A percentile compares a stretch with the other conserved stretches of the same genome.
Evolutionary conservation across 345 rosid species (phyloP).

Genomic region (Brassica napus): DNA sequence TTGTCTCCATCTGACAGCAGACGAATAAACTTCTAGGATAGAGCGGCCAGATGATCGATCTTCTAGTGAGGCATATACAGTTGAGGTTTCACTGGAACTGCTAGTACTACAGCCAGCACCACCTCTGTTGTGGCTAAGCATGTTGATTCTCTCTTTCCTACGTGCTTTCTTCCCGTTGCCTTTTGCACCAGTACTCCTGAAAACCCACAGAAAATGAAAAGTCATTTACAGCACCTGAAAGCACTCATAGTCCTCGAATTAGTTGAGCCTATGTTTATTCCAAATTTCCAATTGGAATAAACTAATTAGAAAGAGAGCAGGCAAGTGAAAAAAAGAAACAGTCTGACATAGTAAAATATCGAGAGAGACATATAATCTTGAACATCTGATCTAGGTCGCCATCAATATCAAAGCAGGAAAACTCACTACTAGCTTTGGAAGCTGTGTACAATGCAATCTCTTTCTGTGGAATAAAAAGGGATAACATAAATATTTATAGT

Average conservation of each 20-base stretch:
- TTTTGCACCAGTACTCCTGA: constrained; percentile 98
- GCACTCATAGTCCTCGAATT: background rate
- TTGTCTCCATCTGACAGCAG: constrained; percentile 97
- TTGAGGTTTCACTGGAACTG: constrained; percentile 64
- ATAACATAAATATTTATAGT: constrained; percentile 10
- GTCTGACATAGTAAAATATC: background rate
- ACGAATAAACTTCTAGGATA: constrained; percentile 66
- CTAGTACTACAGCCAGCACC: constrained; percentile 96
- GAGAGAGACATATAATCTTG: constrained; percentile 59
- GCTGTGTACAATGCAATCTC: constrained; percentile 96
- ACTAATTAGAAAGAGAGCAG: constrained; percentile 11
- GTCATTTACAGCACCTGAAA: background rate
- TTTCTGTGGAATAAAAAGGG: constrained; percentile 61
- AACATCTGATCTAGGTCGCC: constrained; percentile 89
- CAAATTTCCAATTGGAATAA: constrained; percentile 1
- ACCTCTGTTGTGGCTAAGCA: constrained; percentile 89
- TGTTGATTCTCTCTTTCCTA: constrained; percentile 66
- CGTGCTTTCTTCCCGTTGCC: constrained; percentile 67
- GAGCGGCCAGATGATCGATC: constrained; percentile 63
- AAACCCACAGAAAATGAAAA: constrained; percentile 34
- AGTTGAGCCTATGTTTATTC: constrained; percentile 2
- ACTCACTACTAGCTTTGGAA: constrained; percentile 72
- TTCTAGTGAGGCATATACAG: constrained; percentile 59
- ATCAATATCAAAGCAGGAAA: constrained; percentile 88
- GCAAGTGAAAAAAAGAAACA: background rate